These are phyloP conservation scores for Globisporangium paroecandrum DNA, from an alignment of 352 stramenopile species.

Conservation along the genomic window DNA sequence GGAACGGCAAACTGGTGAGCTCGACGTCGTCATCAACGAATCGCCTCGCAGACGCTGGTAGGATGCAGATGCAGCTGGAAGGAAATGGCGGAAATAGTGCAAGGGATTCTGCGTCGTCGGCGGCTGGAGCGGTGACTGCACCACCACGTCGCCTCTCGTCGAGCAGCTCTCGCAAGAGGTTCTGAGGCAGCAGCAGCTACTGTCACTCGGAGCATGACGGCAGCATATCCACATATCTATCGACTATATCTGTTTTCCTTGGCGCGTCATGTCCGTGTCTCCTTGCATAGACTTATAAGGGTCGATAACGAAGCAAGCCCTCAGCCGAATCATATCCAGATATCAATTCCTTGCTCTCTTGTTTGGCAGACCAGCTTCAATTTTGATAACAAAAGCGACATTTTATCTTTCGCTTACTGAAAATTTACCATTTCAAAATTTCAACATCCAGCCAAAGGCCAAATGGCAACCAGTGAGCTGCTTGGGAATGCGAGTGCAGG, in stretches of 20 bases:
- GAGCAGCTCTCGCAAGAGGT: conserved; percentile 14
- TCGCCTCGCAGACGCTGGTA: conserved; percentile 46
- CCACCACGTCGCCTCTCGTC: conserved; percentile 1
- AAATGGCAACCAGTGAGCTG: neutral
- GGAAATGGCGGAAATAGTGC: neutral
- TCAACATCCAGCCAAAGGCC: neutral
- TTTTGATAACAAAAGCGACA: neutral
- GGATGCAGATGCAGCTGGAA: conserved; percentile 57
- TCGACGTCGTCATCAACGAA: conserved; percentile 42
- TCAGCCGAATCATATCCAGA: too few species aligned
- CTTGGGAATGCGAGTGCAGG: neutral
- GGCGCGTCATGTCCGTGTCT: neutral
- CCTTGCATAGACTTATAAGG: neutral
- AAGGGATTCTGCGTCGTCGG: too few species aligned
- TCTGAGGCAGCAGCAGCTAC: neutral
- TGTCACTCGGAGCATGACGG: neutral
- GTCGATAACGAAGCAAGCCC: neutral
- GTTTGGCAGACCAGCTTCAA: too few species aligned
- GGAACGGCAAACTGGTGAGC: conserved; percentile 60
- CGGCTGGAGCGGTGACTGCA: neutral
- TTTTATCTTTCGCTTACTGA: neutral
- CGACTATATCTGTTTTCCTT: neutral
- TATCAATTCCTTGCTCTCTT: neutral
- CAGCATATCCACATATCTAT: neutral
- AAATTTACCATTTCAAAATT: neutral